Base-by-base conservation (phyloP, 2,329 filamentous ascomycete genomes). In the Sporothrix pallida region DNA sequence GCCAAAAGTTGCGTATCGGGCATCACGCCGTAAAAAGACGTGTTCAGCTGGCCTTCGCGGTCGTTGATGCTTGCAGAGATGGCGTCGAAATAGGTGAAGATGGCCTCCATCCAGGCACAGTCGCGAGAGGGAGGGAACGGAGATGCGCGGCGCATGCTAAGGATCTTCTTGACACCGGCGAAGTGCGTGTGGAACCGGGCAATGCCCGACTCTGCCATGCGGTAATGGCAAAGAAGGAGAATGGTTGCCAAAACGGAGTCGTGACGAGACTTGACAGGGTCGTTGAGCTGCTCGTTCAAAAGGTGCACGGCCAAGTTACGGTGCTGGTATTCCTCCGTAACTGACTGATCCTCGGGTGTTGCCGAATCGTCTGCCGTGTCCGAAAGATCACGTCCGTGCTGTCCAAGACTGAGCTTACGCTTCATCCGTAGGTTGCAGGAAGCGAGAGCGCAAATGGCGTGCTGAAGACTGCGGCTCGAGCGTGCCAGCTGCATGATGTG, bases 11-110 rank as follows among this genome's bases (percentile, higher is more conserved):
- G 84, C 17, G 85, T 81, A 56, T 87, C 86, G 1, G 84, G 79
- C 65, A 82, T 79, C 17, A 85, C 80, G 10, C 83, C 93, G 77
- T 92, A 88, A 78, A 93, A 90, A 42, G 89, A 86, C 13, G 89
- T 88, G 76, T 90, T 86, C 20, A 97, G 88, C 81, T 97, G 93
- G 44, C 93, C 90, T 82, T 98, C 95, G 70, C 95, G 90, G 81
- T 97, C 93, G 78, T 98, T 98, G 80, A 97, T 93, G 71, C 92
- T 95, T 54, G 93, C 93, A 0, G 94, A 94, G 83, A 98, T 93
- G 72, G 95, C 93, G 81, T 98, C 95, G 80, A 97, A 97, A 87
- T 95, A 97, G 48, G 93, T 96, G 79, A 98, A 98, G 77, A 97
- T 90, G 58, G 93, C 91, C 78, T 97, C 93, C 84, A 97, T 95